Evolutionary conservation across 768 basidiomycete genomes (phyloP), one percentile per base, ranked within the genome.

Genomic region (Hygrophoropsis aurantiaca): DNA sequence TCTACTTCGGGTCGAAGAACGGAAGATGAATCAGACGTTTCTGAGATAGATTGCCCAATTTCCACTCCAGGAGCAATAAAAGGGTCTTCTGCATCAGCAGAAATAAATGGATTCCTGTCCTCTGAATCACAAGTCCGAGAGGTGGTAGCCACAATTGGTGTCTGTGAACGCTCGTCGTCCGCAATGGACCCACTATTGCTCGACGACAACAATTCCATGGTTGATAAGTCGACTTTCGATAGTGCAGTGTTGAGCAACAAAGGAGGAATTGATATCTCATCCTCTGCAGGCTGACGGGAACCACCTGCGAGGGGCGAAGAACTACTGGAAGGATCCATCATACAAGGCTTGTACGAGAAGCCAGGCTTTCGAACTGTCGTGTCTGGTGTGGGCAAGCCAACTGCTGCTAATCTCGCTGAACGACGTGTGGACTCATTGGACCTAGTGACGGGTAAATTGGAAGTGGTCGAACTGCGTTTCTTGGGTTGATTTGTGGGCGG

Each of bases 381-480:
- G 15, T 2, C 51, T 5, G 64, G 64, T 4, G 57, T 66, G 5
- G 43, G 38, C 13, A 57, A 50, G 18, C 41, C 46, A 27, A 20
- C 35, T 11, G 39, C 44, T 30, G 20, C 11, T 16, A 37, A 25
- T 16, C 16, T 16, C n/a, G 23, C 11, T 18, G 42, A 9, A 6
- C 4, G 13, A 27, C 23, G 36, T n/a, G 36, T 38, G 36, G 16
- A 38, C 7, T 7, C 8, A 38, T 6, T 13, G n/a, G n/a, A 8
- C 7, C 36, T 38, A 38, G 16, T 38, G 36, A 7, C 20, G 16
- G 6, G 6, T 16, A 38, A 16, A 8, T 9, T 38, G 16, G 36
- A 16, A 9, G n/a, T 16, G 9, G n/a, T 38, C n/a, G 36, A 38
- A 9, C 8, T n/a, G 20, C 36, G 40, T 24, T 42, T 33, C 30